Conservation (phyloP, 2,329 filamentous ascomycete genomes). For the Cladosporium sp. region DNA sequence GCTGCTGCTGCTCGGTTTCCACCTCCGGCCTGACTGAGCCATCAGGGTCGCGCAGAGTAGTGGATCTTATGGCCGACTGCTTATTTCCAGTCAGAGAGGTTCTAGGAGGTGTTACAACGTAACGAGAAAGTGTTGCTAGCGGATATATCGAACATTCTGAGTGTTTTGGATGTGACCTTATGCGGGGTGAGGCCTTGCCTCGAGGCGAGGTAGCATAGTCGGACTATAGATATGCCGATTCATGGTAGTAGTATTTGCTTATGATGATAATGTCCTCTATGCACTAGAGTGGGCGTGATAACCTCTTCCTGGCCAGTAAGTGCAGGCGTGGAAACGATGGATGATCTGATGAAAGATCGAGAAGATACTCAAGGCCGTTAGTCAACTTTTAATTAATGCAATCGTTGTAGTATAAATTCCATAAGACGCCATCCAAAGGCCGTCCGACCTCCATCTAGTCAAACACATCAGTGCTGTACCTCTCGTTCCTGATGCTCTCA, state of each 20-base stretch:
- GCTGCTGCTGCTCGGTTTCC: conserved; percentile 1
- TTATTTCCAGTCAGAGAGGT: conserved; percentile 3
- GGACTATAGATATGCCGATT: not conserved
- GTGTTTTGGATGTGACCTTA: not conserved
- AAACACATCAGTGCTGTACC: conserved; percentile 33
- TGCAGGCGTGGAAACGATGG: not conserved
- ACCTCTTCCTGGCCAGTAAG: not conserved
- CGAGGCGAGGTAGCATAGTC: not conserved
- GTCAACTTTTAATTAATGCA: not conserved
- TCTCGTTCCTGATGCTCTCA: conserved; percentile 30
- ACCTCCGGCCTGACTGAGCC: not conserved
- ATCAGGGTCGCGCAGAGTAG: not conserved
- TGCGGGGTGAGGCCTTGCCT: not conserved
- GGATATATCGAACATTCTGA: not conserved
- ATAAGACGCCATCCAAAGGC: not conserved
- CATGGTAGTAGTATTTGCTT: not conserved
- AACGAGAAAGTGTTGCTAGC: not conserved
- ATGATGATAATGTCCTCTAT: not conserved
- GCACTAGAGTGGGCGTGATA: not conserved
- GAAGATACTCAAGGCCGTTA: not conserved
- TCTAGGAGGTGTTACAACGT: not conserved
- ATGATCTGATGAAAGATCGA: not conserved
- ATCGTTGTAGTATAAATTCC: not conserved
- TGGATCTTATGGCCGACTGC: not conserved
- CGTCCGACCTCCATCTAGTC: conserved; percentile 15